Base-by-base conservation (phyloP, 257 asterid genomes). In the Rhazya stricta region DNA sequence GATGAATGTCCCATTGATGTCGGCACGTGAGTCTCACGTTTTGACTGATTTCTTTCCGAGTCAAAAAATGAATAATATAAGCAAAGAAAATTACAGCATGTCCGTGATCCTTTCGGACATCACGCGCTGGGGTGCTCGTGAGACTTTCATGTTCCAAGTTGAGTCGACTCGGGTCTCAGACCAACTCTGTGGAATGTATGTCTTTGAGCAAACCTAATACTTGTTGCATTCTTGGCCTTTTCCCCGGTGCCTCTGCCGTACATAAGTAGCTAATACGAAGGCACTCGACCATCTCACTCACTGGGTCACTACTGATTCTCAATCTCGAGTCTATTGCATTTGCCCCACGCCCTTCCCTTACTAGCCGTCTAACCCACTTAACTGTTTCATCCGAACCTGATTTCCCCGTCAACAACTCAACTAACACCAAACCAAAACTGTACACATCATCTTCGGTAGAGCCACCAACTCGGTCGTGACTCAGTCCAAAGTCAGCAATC, bases 201-300 rank as follows among this genome's bases (percentile, higher is more conserved):
- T 94, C 99, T 70, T 94, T 94, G 34, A 94, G 78, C 89, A 92
- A 80, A 4, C 97, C 97, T 83, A 94, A 60, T 6, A 92, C 96
- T 81, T 94, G 99, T 57, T 88, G 95, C 97, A 94, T 92, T 0
- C 87, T 84, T 13, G 97, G 99, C 79, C 99, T 74, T 81, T 94
- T 94, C 27, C 78, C 89, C 29, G 93, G 79, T 29, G 69, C 63
- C 81, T 92, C 97, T 51, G 97, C 96, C 78, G 97, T 94, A 61
- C 99, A 94, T 83, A 94, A 71, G 77, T 89, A 92, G 67, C 95
- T 94, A 23, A 94, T 91, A 62, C 96, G 91, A 73, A 94, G 94
- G 69, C 97, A 89, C 87, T 90, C 97, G 71, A 86, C 91, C 99
- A 92, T 92, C 86, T 79, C 85, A 76, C 81, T 83, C 87, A 78